Evolutionary conservation across 1,284 basidiomycete genomes (phyloP).

Genomic region (Flammula alnicola): DNA sequence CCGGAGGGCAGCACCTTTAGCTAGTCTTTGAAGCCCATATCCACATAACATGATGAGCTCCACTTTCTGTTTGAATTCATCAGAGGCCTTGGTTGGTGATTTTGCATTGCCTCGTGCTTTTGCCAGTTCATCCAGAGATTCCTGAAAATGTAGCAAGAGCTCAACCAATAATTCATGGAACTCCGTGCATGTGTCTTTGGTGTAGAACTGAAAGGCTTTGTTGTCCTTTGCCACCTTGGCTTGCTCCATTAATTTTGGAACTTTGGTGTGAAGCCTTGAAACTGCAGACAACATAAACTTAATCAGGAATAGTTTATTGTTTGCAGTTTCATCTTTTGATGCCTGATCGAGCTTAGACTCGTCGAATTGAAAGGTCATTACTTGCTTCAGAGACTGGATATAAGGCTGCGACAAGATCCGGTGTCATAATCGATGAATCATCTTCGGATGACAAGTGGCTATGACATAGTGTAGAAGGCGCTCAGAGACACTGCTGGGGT

Average conservation of each 20-base stretch:
- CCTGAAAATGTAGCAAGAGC: neutral
- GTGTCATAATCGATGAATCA: neutral
- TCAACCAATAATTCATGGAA: constrained; percentile 12
- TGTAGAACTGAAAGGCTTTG: constrained; percentile 19
- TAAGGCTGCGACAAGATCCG: neutral
- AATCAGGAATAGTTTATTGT: neutral
- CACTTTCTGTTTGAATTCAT: neutral
- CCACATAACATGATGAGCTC: neutral
- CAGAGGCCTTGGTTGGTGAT: neutral
- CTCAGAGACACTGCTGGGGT: neutral
- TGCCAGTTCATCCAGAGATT: neutral
- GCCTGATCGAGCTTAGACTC: neutral
- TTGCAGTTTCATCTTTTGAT: neutral
- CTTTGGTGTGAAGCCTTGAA: neutral
- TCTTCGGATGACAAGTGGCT: constrained; percentile 1
- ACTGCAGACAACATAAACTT: neutral
- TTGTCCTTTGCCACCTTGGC: neutral
- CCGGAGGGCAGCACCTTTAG: constrained; percentile 1
- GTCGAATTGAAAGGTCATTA: neutral
- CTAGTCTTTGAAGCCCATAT: constrained; percentile 4
- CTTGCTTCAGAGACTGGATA: constrained; percentile 1
- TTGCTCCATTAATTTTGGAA: constrained; percentile 5
- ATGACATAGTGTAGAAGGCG: neutral
- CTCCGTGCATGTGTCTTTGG: constrained; percentile 16
- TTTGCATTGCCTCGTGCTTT: neutral